A percentile compares a stretch with the other conserved stretches of the same genome.
Conservation (phyloP, 805 yeast species). For the Alloascoidea africana region DNA sequence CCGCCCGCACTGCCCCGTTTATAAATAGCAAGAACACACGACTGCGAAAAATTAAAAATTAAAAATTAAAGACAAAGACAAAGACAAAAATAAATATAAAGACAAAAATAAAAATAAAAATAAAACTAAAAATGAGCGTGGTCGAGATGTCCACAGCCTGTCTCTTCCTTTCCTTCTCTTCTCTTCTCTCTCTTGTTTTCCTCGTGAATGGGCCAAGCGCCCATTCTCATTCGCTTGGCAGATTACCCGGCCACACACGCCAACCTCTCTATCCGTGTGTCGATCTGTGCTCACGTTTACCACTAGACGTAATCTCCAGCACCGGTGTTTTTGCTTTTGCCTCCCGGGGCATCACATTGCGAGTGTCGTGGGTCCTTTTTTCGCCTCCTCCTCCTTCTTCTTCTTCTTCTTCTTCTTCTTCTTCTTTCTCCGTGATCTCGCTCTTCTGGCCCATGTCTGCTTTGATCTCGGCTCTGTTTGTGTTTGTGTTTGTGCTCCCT, state of each 20-base stretch:
- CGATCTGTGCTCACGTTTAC: conserved; percentile 3
- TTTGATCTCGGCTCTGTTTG: conserved; percentile 4
- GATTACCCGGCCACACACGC: conserved; percentile 9
- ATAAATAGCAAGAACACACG: no score
- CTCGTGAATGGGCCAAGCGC: no score
- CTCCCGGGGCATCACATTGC: conserved; percentile 2
- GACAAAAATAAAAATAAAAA: no score
- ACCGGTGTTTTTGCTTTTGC: conserved; percentile 3
- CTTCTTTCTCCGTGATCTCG: conserved; percentile 6
- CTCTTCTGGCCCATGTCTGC: conserved; percentile 5
- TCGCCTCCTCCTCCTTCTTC: conserved; percentile 7
- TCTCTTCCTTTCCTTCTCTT: conserved; percentile 41
- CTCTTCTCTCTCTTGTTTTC: no score
- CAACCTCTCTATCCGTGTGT: conserved; percentile 3
- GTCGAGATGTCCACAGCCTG: conserved; percentile 38
- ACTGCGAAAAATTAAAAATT: no score
- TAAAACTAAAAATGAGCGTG: conserved; percentile 10
- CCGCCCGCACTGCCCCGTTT: no score
- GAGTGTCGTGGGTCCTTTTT: neutral
- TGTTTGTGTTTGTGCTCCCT: conserved; percentile 2
- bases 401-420: conserved; percentile 5
- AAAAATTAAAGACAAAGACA: no score
- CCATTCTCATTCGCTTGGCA: conserved; percentile 16
- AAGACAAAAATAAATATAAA: no score
- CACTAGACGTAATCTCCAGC: conserved; percentile 2